Base-by-base conservation (phyloP, 148 eudicot species). In the Suaeda aralocaspica region DNA sequence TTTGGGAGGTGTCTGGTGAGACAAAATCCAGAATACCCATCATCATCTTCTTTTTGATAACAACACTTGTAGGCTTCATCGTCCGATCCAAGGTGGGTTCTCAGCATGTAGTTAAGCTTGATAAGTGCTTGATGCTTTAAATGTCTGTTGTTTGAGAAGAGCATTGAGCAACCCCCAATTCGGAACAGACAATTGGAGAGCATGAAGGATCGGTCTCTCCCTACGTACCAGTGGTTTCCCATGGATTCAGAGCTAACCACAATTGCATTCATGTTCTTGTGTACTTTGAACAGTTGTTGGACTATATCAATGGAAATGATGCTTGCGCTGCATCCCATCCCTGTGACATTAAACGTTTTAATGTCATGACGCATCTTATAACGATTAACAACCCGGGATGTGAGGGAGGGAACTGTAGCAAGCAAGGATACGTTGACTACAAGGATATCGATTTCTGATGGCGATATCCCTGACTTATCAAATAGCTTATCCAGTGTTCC, bases 241-340 rank as follows among this genome's bases (percentile, higher is more conserved):
- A 92, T 76, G 13, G 92, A 84, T 31, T 92, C 98, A 0, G 88
- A 68, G 75, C 86, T 89, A 21, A 89, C 84, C 0, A 92, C 85
- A 36, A 92, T 22, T 11, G 88, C 98, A 16, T 82, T 75, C 44
- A 75, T 66, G 28, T 88, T 80, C 72, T 80, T 81, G 67, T 83
- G 78, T 5, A 60, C 62, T 69, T 82, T 82, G 26, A 92, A 88
- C 39, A 88, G 6, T 21, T 88, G 84, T 1, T 78, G 85, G 3
- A 89, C 83, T 2, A 89, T 84, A 42, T 92, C 85, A 16, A 92
- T 76, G 16, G 87, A 81, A 5, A 89, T 74, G 19, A 92, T 64
- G 76, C 98, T 92, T 0, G 96, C 98, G 28, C 98, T 92, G 63
- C 98, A 92, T 0, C 98, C 98, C 98, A 92, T 92, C 34, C 98